These are phyloP conservation scores for Trebouxiophyceae sp. DNA, from an alignment of 163 green algal genomes.

Conservation along the genomic window DNA sequence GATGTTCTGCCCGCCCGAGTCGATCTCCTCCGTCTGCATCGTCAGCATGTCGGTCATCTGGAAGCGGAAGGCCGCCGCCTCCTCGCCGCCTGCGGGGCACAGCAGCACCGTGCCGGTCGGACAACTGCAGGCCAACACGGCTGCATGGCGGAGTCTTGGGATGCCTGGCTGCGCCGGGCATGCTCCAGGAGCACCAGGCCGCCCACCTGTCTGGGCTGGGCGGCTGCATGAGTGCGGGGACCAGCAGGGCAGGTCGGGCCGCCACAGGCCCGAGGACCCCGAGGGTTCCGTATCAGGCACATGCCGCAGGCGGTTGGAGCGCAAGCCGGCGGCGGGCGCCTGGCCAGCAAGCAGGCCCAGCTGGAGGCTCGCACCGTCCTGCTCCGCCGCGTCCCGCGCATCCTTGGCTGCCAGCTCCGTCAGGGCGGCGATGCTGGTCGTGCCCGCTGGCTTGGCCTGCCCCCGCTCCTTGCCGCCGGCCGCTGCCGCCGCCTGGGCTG, in stretches of 20 bases:
- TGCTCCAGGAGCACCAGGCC: not conserved
- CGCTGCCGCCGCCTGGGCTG: not conserved
- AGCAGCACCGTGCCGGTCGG: not conserved
- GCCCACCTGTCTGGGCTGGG: not conserved
- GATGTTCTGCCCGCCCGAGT: not conserved
- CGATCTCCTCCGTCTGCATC: not conserved
- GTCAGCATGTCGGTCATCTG: not conserved
- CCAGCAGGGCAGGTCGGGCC: too few species aligned
- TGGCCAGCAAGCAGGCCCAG: not conserved
- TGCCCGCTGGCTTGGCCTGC: not conserved
- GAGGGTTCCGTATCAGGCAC: too few species aligned
- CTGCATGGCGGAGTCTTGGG: not conserved
- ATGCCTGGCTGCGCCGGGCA: too few species aligned
- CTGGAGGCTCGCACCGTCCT: too few species aligned
- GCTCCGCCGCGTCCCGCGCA: not conserved
- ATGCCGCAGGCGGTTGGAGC: not conserved
- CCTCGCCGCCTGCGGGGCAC: not conserved
- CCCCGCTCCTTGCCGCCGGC: not conserved
- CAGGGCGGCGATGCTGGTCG: not conserved
- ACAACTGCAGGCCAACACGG: not conserved
- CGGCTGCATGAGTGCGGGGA: not conserved
- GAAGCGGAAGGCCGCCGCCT: not conserved
- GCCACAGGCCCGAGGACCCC: too few species aligned
- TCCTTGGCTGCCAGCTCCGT: not conserved
- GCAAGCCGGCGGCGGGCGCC: too few species aligned